Evolutionary conservation across 371 early-diverging fungal genomes (phyloP).

Genomic region (Mortierella sp.): DNA sequence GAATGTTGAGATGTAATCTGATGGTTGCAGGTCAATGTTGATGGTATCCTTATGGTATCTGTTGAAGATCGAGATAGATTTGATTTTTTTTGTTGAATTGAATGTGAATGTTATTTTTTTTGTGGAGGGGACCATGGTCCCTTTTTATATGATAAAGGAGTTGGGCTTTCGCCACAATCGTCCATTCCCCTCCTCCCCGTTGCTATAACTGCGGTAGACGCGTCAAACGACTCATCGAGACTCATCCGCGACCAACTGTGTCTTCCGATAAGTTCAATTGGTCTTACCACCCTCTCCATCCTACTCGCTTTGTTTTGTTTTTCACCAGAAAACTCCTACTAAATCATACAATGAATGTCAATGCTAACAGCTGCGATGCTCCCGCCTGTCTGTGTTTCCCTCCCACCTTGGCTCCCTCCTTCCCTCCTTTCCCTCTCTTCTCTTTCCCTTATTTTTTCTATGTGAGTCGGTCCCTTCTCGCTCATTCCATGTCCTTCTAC

Average conservation of each 20-base stretch:
- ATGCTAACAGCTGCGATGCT: slow-evolving; percentile 7
- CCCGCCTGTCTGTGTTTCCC: neutral
- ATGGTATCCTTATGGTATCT: neutral
- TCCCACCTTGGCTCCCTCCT: neutral
- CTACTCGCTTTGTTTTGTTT: neutral
- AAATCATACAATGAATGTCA: neutral
- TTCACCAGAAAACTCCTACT: neutral
- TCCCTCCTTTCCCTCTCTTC: neutral
- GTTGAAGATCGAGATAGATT: neutral
- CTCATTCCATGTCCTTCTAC: neutral
- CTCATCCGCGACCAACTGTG: slow-evolving; percentile 18
- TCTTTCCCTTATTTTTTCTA: neutral
- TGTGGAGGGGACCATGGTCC: neutral
- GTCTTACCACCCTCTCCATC: neutral
- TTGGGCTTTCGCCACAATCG: neutral
- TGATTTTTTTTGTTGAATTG: neutral
- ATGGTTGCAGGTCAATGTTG: neutral
- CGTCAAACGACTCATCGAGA: slow-evolving; percentile 29
- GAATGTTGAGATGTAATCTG: neutral
- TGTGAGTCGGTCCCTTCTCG: neutral
- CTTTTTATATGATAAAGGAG: neutral
- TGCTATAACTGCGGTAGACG: slow-evolving; percentile 5
- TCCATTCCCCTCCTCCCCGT: neutral
- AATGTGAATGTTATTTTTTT: neutral
- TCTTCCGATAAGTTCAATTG: neutral